These are phyloP conservation scores for Dictyostelium firmibasis DNA, from an alignment of 78 protist genomes.

Conservation along the genomic window DNA sequence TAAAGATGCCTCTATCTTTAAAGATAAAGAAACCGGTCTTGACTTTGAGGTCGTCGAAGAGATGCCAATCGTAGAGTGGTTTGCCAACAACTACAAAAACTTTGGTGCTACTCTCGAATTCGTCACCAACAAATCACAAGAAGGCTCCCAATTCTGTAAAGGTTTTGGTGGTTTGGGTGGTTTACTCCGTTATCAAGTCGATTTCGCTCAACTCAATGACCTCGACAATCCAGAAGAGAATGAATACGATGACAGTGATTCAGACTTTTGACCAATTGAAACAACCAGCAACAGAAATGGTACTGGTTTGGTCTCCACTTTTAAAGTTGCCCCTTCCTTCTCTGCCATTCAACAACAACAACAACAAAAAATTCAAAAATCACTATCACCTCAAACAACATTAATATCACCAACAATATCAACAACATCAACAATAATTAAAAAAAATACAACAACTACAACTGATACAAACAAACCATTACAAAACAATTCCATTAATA, in stretches of 20 bases:
- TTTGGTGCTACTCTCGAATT: constrained; percentile 97
- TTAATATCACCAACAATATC: background rate
- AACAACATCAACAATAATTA: background rate
- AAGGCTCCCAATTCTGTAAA: constrained; percentile 98
- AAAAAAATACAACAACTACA: background rate
- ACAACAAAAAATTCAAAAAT: background rate
- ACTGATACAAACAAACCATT: background rate
- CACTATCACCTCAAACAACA: background rate
- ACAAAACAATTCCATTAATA: background rate
- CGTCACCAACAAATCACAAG: constrained; percentile 97
- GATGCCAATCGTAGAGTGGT: constrained; percentile 95
- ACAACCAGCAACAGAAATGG: constrained; percentile 22
- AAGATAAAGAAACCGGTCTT: constrained; percentile 81
- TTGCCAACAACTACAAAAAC: constrained; percentile 95
- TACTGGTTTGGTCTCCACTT: background rate
- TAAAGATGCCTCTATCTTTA: constrained; percentile 51
- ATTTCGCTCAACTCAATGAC: constrained; percentile 55
- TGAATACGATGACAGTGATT: constrained; percentile 51
- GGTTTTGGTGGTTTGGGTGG: constrained; percentile 99
- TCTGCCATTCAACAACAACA: background rate
- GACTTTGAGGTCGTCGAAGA: constrained; percentile 90
- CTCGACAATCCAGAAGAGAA: constrained; percentile 78
- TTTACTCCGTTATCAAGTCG: constrained; percentile 90
- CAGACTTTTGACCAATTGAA: constrained; percentile 49
- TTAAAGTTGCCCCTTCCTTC: constrained; percentile 9